Percentiles rank a stretch among this genome's conserved stretches.
phyloP scores from a whole-genome alignment of 1,284 basidiomycete species.

The Neotropicomus parvogracilis region DNA sequence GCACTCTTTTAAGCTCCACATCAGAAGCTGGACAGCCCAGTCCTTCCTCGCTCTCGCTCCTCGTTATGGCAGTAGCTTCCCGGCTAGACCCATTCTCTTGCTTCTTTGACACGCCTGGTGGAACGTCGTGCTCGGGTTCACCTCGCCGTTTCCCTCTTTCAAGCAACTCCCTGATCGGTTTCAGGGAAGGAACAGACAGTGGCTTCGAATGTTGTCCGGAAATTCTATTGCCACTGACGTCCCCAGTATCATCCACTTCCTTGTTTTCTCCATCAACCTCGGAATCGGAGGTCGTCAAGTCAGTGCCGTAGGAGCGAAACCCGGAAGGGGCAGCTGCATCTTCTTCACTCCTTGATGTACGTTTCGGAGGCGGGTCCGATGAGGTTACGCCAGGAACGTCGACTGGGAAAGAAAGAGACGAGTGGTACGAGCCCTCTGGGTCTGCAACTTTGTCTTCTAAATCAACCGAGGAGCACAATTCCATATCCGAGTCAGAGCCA shows the following conservation, averaged over 20 bases:
- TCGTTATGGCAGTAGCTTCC: conserved; percentile 11
- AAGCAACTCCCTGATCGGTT: conserved; percentile 15
- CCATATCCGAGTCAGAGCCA: conserved; percentile 10
- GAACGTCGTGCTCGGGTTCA: conserved; percentile 2
- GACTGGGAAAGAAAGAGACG: neutral
- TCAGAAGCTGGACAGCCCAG: conserved; percentile 15
- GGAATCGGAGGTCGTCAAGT: conserved; percentile 8
- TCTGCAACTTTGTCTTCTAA: conserved; percentile 5
- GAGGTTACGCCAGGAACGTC: neutral
- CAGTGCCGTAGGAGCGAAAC: conserved; percentile 1
- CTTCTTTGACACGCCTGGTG: conserved; percentile 8
- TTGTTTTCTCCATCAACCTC: conserved; percentile 9
- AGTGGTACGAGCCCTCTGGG: neutral
- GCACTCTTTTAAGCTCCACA: conserved; percentile 28
- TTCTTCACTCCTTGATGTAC: neutral
- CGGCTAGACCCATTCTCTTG: conserved; percentile 4
- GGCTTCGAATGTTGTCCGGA: conserved; percentile 4
- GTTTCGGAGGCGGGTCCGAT: neutral
- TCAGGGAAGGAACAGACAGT: conserved; percentile 9
- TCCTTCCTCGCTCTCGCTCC: conserved; percentile 16
- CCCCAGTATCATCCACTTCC: neutral
- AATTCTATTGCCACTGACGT: neutral
- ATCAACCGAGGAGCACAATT: conserved; percentile 4
- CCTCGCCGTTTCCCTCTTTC: conserved; percentile 13
- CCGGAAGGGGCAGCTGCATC: neutral